Base-by-base conservation (phyloP, 2,329 filamentous ascomycete genomes). In the Lizonia empirigonia region DNA sequence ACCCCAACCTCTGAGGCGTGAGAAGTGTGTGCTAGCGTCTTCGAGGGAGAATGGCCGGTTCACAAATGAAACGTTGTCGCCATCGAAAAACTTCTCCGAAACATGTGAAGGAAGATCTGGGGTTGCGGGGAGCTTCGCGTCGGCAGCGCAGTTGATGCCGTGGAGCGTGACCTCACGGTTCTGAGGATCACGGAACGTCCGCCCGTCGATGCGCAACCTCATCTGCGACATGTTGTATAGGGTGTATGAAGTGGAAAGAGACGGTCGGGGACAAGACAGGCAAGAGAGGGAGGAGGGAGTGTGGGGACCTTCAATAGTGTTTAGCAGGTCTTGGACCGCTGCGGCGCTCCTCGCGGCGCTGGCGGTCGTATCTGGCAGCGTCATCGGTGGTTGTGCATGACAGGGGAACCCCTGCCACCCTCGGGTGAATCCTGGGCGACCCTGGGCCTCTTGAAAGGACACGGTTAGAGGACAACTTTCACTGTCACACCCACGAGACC, bases 61-160 rank as follows among this genome's bases (percentile, higher is more conserved):
- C 60, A 93, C 88, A 68, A 99, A 99, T 18, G 88, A 92, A 55
- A 97, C 89, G 60, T 87, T 85, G 74, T 99, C 93, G 64, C 89
- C 92, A 55, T 97, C 89, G 73, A 95, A 97, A 80, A 99, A 99
- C 63, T 85, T 79, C 12, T 91, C 82, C 24, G 80, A 72, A 9
- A 90, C 74, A 69, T 97, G 89, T 0, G 94, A 96, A 5, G 91
- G 91, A 45, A 89, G 80, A 58, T 95, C 80, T 13, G 94, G 94
- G 27, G 80, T 80, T 68, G 87, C 90, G 23, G 94, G 94, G 51
- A 90, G 87, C 77, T 99, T 99, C 66, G 89, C 86, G 69, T 97
- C 93, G 58, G 85, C 91, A 29, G 92, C 91, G 56, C 95, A 84
- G 69, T 99, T 99, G 78, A 99, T 96, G 59, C 94, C 94, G 58